These are phyloP conservation scores for Cladophialophora immunda DNA, from an alignment of 2,329 filamentous ascomycete species.

Conservation along the genomic window DNA sequence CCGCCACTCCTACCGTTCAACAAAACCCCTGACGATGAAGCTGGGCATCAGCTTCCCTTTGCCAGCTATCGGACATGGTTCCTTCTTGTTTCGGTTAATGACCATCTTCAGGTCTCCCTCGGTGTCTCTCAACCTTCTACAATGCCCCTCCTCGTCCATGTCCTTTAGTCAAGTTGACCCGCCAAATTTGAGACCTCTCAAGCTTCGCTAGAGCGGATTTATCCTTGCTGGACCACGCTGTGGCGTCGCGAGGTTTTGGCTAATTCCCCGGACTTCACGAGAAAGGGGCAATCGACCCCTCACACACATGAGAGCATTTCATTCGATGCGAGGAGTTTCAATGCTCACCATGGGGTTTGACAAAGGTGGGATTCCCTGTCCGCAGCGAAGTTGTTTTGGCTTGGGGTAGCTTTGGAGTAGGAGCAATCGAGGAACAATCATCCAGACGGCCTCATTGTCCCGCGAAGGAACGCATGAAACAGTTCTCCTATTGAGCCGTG, in stretches of 20 bases:
- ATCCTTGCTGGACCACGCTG: background rate
- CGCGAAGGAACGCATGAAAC: background rate
- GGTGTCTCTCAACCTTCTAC: background rate
- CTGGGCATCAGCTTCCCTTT: background rate
- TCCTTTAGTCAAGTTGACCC: background rate
- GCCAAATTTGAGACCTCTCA: background rate
- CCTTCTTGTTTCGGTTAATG: conserved; percentile 2
- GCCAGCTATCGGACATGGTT: background rate
- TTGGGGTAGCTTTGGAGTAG: background rate
- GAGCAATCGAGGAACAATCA: background rate
- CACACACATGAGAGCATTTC: background rate
- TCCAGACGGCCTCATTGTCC: background rate
- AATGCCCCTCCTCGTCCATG: background rate
- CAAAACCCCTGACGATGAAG: background rate
- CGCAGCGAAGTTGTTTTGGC: background rate
- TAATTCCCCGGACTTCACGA: background rate
- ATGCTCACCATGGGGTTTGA: background rate
- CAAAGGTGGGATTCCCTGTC: background rate
- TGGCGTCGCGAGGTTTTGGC: background rate
- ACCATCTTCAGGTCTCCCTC: background rate
- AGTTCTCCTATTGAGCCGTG: background rate
- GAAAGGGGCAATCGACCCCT: background rate
- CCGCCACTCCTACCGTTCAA: background rate
- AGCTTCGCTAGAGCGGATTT: background rate
- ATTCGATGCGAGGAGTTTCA: background rate